Conservation (phyloP, 2,329 filamentous ascomycete species). For the Colletotrichum orchidophilum region DNA sequence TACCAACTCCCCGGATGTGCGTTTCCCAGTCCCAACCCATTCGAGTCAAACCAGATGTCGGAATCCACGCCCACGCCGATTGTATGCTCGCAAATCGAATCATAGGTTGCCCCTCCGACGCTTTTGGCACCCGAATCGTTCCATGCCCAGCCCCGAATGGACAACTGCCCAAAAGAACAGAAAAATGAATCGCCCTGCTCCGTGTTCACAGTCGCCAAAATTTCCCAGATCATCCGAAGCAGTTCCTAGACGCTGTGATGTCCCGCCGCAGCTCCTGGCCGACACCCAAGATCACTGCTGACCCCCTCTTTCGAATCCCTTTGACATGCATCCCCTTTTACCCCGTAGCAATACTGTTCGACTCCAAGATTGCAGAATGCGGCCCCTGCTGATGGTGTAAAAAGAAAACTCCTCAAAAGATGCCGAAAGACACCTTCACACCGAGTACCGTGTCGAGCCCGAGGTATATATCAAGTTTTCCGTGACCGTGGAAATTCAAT, state of each 20-base stretch:
- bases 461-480: slow-evolving; percentile 35
- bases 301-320: slow-evolving; percentile 21
- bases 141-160: slow-evolving; percentile 24
- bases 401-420: slow-evolving; percentile 34
- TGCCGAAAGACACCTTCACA: slow-evolving; percentile 34
- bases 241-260: slow-evolving; percentile 21
- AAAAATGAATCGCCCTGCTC: slow-evolving; percentile 22
- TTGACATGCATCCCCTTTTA: slow-evolving; percentile 31
- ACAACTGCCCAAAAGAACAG: slow-evolving; percentile 18
- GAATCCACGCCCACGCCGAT: slow-evolving; percentile 32
- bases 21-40: slow-evolving; percentile 30
- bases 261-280: slow-evolving; percentile 17
- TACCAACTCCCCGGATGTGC: slow-evolving; percentile 31
- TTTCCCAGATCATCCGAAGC: slow-evolving; percentile 23
- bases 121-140: slow-evolving; percentile 28
- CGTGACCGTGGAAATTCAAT: slow-evolving; percentile 31
- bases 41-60: slow-evolving; percentile 32
- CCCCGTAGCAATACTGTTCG: slow-evolving; percentile 30
- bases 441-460: slow-evolving; percentile 31
- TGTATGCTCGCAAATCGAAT: slow-evolving; percentile 33
- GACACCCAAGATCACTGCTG: slow-evolving; percentile 15
- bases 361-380: slow-evolving; percentile 34
- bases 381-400: slow-evolving; percentile 27
- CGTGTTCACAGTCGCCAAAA: slow-evolving; percentile 30
- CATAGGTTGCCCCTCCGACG: slow-evolving; percentile 30